phyloP scores from a whole-genome alignment of 2,329 filamentous ascomycete species.

The Trichocomaceae sp. region DNA sequence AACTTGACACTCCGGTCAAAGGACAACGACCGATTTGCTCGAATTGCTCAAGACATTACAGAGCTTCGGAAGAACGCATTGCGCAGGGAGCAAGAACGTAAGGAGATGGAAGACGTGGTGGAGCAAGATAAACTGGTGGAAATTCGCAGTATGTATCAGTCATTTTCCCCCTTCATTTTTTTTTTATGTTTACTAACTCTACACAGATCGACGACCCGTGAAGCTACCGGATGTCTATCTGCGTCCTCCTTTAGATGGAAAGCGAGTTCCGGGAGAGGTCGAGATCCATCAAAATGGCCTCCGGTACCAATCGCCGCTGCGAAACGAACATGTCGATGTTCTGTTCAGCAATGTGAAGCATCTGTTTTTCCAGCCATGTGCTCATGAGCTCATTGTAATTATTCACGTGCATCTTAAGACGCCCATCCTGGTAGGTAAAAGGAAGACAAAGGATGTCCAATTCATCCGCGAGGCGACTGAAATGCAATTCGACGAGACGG shows the following conservation, averaged over 20 bases:
- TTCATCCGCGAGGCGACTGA: slow-evolving; percentile 98
- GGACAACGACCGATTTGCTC: slow-evolving; percentile 79
- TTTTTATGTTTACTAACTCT: slow-evolving; percentile 35
- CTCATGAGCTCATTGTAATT: slow-evolving; percentile 92
- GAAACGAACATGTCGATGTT: slow-evolving; percentile 81
- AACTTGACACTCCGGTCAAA: slow-evolving; percentile 92
- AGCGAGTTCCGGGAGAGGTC: slow-evolving; percentile 89
- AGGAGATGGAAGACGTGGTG: slow-evolving; percentile 98
- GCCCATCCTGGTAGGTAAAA: slow-evolving; percentile 95
- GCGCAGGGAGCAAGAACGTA: slow-evolving; percentile 96
- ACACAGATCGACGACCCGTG: slow-evolving; percentile 74
- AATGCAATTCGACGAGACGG: slow-evolving; percentile 97
- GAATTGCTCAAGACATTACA: slow-evolving; percentile 87
- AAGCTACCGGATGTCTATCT: slow-evolving; percentile 93
- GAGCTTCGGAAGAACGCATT: slow-evolving; percentile 91
- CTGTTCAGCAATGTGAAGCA: slow-evolving; percentile 98
- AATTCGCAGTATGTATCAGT: slow-evolving; percentile 65
- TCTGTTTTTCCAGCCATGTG: slow-evolving; percentile 96
- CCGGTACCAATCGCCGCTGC: slow-evolving; percentile 77
- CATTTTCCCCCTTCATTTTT: slow-evolving; percentile 2
- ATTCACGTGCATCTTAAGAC: slow-evolving; percentile 98
- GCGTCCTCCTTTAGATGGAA: slow-evolving; percentile 89
- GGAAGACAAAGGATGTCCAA: slow-evolving; percentile 98
- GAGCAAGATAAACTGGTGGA: slow-evolving; percentile 97
- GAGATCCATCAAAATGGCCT: slow-evolving; percentile 99